Evolutionary conservation across 2,329 filamentous ascomycete genomes (phyloP), one percentile per base, ranked within the genome.

Genomic region (Huntiella omanensis): DNA sequence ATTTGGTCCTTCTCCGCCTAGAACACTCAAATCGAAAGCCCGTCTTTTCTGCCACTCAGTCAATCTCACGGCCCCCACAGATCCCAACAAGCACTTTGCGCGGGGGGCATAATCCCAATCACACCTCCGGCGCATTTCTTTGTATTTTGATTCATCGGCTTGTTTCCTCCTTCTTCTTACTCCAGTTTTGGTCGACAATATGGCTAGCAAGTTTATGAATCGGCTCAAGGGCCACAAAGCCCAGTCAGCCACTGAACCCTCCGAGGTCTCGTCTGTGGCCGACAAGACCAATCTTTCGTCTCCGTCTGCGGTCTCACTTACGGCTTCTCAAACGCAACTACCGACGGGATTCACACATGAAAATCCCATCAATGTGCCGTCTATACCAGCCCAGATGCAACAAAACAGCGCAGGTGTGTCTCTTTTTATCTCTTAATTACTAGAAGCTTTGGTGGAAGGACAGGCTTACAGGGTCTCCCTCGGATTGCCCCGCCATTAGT

Each of bases 381-480:
- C 40, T n/a, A 15, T 41, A 13, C 40, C 40, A 12, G 19, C 16
- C 15, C 40, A 41, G 19, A 41, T 41, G 40, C 40, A 41, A 28
- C 40, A 41, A 17, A 19, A 41, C 40, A 41, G 33, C 22, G 28
- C 40, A 41, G 40, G 40, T 41, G n/a, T 28, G 40, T 28, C 22
- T 28, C 22, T 28, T 28, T 28, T 13, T 32, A n/a, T n/a, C 22
- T 33, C 33, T 41, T 41, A 33, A 15, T 16, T 16, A 39, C 15
- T 16, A 28, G 22, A 28, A 28, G 22, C 22, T 28, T 28, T 28
- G 22, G 22, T 28, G 22, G 22, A 28, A 28, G 22, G 8, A 10
- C 22, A 8, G 22, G 22, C 22, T 28, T 28, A 28, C 22, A 28
- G 22, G 22, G 22, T 28, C 6, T 28, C n/a, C 17, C 17, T 38